Conservation (phyloP, 306 rosid species). For the Adenanthera pavonina region DNA sequence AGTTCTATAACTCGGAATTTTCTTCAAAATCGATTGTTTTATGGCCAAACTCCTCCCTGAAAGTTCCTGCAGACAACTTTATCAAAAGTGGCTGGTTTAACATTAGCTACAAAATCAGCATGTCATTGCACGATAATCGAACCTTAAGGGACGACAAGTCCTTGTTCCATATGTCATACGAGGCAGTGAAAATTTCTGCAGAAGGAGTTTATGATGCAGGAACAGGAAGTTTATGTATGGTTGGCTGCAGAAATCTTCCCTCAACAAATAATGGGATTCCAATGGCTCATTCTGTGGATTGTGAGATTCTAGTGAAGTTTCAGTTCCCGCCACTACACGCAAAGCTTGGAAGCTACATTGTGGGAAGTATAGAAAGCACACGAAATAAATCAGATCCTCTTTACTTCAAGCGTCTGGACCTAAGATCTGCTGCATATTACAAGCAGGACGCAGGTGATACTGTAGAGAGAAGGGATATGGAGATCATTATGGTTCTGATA, state of each 20-base stretch:
- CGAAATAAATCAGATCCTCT: constrained; percentile 53
- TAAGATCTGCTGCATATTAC: constrained; percentile 42
- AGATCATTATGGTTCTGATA: constrained; percentile 57
- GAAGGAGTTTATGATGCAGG: constrained; percentile 67
- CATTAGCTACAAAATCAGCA: constrained; percentile 47
- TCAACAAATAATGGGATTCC: constrained; percentile 5
- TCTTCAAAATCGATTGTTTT: background rate
- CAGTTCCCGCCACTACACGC: constrained; percentile 50
- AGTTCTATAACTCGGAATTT: background rate
- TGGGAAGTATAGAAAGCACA: constrained; percentile 61
- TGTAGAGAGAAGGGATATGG: constrained; percentile 63
- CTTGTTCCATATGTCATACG: constrained; percentile 15
- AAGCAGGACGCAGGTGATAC: background rate
- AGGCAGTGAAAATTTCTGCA: constrained; percentile 41
- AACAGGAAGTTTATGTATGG: constrained; percentile 72
- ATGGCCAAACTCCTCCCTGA: background rate
- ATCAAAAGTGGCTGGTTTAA: constrained; percentile 29
- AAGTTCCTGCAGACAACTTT: background rate
- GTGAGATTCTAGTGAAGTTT: constrained; percentile 58
- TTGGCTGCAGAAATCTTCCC: constrained; percentile 57
- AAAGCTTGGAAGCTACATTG: constrained; percentile 20
- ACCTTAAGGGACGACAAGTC: background rate
- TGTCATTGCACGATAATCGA: background rate
- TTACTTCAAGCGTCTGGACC: constrained; percentile 47
- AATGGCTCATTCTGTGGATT: constrained; percentile 46